Conservation (phyloP, 1,284 basidiomycete species). For the Cutaneotrichosporon cutaneum region DNA sequence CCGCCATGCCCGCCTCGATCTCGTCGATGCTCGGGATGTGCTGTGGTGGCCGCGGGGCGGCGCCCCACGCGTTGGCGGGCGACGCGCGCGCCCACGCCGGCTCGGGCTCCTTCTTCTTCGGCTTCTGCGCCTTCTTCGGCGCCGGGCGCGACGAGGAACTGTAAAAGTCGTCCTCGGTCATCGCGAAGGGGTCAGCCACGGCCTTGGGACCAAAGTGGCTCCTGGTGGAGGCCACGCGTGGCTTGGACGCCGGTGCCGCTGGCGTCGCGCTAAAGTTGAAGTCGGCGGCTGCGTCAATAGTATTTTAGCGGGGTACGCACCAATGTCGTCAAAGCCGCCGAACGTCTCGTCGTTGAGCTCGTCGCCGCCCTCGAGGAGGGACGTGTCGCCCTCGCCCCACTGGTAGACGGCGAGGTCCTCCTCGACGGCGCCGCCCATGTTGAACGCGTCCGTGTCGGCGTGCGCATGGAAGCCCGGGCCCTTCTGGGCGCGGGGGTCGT, state of each 20-base stretch:
- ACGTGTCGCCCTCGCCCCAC: conserved; percentile 71
- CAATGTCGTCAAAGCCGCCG: conserved; percentile 66
- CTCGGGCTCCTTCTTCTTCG: conserved; percentile 29
- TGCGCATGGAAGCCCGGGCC: conserved; percentile 21
- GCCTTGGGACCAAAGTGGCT: conserved; percentile 46
- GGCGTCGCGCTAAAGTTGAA: conserved; percentile 71
- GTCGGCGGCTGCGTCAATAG: conserved; percentile 70
- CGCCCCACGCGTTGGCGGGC: conserved; percentile 54
- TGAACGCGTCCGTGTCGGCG: conserved; percentile 32
- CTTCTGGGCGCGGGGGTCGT: conserved; percentile 16
- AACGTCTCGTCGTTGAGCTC: conserved; percentile 96
- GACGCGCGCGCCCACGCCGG: conserved; percentile 38
- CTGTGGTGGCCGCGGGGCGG: conserved; percentile 47
- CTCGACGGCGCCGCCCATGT: conserved; percentile 54
- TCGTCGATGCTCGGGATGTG: conserved; percentile 81
- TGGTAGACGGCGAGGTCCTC: conserved; percentile 64
- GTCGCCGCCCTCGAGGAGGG: conserved; percentile 83
- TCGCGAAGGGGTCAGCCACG: conserved; percentile 48
- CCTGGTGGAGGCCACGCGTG: conserved; percentile 41
- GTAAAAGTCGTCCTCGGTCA: conserved; percentile 53
- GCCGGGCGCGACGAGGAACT: conserved; percentile 30
- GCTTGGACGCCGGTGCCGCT: conserved; percentile 21
- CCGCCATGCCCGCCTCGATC: conserved; percentile 84
- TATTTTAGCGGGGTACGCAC: conserved; percentile 55
- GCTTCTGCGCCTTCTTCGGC: conserved; percentile 26